These are phyloP conservation scores for Cyphellophora attinorum DNA, from an alignment of 2,329 filamentous ascomycete species.

Conservation along the genomic window DNA sequence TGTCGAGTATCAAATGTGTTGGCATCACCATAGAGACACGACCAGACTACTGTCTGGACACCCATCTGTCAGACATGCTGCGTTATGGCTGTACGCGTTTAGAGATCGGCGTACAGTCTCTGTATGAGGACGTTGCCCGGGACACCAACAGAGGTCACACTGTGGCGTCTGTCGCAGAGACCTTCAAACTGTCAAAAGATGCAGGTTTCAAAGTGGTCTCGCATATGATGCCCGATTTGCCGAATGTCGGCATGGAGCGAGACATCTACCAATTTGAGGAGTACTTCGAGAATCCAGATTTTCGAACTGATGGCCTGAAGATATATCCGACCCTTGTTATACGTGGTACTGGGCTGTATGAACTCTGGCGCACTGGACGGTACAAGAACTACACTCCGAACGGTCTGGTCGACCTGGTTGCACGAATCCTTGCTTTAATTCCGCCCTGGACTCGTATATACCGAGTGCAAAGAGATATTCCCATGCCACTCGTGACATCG, in stretches of 20 bases:
- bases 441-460: slow-evolving; percentile 98
- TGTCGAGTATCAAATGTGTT: slow-evolving; percentile 96
- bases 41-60: slow-evolving; percentile 91
- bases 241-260: slow-evolving; percentile 96
- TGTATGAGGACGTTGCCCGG: slow-evolving; percentile 96
- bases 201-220: slow-evolving; percentile 98
- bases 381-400: slow-evolving; percentile 99
- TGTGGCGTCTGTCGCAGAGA: slow-evolving; percentile 88
- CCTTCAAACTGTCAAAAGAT: slow-evolving; percentile 94
- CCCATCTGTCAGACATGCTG: slow-evolving; percentile 92
- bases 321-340: slow-evolving; percentile 98
- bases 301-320: slow-evolving; percentile 92
- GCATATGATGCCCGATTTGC: slow-evolving; percentile 99
- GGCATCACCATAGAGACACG: slow-evolving; percentile 97
- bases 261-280: slow-evolving; percentile 95
- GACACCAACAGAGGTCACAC: slow-evolving; percentile 97
- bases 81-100: slow-evolving; percentile 94
- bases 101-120: slow-evolving; percentile 88
- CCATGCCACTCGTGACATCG: slow-evolving; percentile 98
- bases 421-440: slow-evolving; percentile 86
- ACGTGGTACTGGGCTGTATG: slow-evolving; percentile 89
- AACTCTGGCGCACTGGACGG: slow-evolving; percentile 90
- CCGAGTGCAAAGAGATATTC: slow-evolving; percentile 94
- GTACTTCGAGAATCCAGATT: slow-evolving; percentile 94
- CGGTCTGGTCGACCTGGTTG: slow-evolving; percentile 87